These are phyloP conservation scores for Xylaria nigripes DNA, from an alignment of 495 filamentous ascomycete species.

Conservation along the genomic window DNA sequence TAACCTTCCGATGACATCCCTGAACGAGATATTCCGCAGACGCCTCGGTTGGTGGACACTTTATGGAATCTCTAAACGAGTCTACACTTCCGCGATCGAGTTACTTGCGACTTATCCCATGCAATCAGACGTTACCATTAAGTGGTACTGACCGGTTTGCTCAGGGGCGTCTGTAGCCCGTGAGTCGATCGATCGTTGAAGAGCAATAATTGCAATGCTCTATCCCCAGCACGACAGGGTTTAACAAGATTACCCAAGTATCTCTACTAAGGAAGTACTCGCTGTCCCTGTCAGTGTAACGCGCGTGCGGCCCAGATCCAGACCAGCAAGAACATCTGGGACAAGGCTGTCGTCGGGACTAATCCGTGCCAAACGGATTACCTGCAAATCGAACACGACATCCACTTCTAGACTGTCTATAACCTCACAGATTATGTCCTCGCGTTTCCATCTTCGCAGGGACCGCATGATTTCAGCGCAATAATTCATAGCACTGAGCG, in stretches of 20 bases:
- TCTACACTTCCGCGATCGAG: no score
- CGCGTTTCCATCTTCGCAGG: conserved; percentile 43
- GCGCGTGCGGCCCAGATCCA: conserved; percentile 69
- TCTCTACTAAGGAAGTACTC: conserved; percentile 64
- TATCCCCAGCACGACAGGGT: conserved; percentile 70
- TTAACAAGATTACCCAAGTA: conserved; percentile 69
- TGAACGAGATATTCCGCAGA: no score
- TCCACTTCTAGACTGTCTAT: conserved; percentile 66
- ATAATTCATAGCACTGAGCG: conserved; percentile 55
- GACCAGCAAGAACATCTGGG: conserved; percentile 64
- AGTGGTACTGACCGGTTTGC: no score
- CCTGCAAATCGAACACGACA: conserved; percentile 71
- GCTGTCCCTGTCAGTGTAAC: conserved; percentile 65
- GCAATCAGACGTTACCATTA: no score
- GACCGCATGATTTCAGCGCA: no score
- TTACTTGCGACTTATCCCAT: no score
- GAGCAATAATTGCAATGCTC: conserved; percentile 75
- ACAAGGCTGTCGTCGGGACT: conserved; percentile 43
- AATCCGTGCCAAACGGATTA: conserved; percentile 41
- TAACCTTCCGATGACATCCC: no score
- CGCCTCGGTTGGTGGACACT: no score
- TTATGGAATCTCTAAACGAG: no score
- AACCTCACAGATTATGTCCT: conserved; percentile 73
- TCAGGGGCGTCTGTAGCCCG: no score
- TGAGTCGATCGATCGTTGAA: no score